These are phyloP conservation scores for Asclepias syriaca DNA, from an alignment of 257 asterid species.

Conservation along the genomic window DNA sequence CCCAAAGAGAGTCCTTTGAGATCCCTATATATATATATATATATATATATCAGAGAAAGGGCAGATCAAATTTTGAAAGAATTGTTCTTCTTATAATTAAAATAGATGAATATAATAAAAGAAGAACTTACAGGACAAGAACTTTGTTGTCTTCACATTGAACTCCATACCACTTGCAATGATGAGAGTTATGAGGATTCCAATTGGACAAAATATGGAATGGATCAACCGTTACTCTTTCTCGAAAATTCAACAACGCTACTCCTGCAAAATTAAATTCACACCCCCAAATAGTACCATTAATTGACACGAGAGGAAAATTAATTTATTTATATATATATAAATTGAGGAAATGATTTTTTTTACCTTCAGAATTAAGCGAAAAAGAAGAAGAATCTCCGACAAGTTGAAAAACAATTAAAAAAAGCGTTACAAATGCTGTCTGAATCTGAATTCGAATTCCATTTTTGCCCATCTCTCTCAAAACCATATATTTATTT, in stretches of 20 bases:
- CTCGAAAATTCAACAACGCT: slow-evolving; percentile 57
- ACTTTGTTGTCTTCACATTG: slow-evolving; percentile 65
- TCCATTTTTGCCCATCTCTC: slow-evolving; percentile 56
- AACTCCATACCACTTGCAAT: slow-evolving; percentile 82
- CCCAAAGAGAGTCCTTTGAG: slow-evolving; percentile 57
- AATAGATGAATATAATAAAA: no score
- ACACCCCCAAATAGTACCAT: neutral
- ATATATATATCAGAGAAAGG: no score
- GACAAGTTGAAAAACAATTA: slow-evolving; percentile 39
- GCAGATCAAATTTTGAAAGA: no score
- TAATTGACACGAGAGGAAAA: neutral
- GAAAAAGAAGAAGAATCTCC: slow-evolving; percentile 39
- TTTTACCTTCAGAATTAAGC: slow-evolving; percentile 70
- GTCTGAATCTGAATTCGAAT: slow-evolving; percentile 22
- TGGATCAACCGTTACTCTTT: slow-evolving; percentile 58
- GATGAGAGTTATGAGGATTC: slow-evolving; percentile 56
- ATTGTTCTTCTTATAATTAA: neutral
- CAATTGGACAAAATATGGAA: slow-evolving; percentile 60
- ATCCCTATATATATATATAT: slow-evolving; percentile 39
- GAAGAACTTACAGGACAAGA: slow-evolving; percentile 56
- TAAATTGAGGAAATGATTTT: no score
- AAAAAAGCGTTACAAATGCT: slow-evolving; percentile 33
- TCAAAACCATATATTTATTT: slow-evolving; percentile 31
- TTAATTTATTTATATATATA: neutral
- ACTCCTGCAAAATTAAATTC: slow-evolving; percentile 39